Percentiles rank a stretch among this genome's conserved stretches.
Evolutionary conservation across 495 filamentous ascomycete genomes (phyloP).

Genomic region (Aspergillus funiculosus): DNA sequence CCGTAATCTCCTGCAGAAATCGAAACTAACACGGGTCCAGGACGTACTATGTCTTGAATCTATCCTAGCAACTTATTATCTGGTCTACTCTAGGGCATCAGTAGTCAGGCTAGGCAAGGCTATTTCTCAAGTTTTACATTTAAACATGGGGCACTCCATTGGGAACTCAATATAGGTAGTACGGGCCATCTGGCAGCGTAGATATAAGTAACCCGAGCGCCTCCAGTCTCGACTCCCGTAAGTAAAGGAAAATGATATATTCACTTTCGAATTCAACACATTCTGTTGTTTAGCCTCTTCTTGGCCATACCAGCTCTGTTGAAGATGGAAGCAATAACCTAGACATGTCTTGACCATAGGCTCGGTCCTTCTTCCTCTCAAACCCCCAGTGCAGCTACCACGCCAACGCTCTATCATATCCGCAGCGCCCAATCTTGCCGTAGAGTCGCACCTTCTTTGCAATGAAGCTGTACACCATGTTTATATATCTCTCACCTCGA

Average conservation of each 20-base stretch:
- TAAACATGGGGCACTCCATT: neutral
- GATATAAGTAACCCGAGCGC: conserved; percentile 1
- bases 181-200: neutral
- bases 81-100: too few species aligned
- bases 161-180: neutral
- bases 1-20: too few species aligned
- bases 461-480: conserved; percentile 1
- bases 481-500: neutral
- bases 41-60: too few species aligned
- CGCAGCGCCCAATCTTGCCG: neutral
- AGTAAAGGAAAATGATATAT: conserved; percentile 1
- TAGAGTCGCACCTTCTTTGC: neutral
- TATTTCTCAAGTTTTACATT: too few species aligned
- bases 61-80: too few species aligned
- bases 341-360: neutral
- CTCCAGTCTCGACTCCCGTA: neutral
- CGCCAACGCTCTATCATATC: neutral
- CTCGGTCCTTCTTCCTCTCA: neutral
- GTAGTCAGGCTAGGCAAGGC: too few species aligned
- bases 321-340: neutral
- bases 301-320: neutral
- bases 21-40: too few species aligned
- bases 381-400: conserved; percentile 1
- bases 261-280: neutral
- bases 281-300: conserved; percentile 1